Evolutionary conservation across 2,329 filamentous ascomycete genomes (phyloP).

Genomic region (Hypoxylon sp.): DNA sequence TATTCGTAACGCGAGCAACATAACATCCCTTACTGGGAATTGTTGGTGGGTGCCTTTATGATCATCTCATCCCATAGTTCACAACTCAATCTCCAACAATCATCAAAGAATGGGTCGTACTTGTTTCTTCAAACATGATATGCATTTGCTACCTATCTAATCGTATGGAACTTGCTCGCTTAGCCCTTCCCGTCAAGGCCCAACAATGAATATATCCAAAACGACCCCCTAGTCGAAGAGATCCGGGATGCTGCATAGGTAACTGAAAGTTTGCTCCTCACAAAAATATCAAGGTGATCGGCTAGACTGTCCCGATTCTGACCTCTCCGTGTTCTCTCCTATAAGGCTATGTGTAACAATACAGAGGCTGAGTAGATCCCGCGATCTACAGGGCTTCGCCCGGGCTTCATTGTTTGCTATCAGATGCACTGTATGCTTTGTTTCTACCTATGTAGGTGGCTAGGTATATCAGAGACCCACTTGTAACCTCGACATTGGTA

Average conservation of each 20-base stretch:
- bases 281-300: background rate
- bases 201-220: background rate
- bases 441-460: no score
- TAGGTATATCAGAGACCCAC: background rate
- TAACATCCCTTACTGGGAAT: background rate
- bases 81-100: background rate
- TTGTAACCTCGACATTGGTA: background rate
- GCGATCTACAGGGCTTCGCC: background rate
- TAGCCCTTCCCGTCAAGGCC: background rate
- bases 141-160: background rate
- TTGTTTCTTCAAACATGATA: background rate
- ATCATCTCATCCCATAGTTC: background rate
- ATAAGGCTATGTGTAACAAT: background rate
- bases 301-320: background rate
- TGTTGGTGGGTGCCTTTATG: background rate
- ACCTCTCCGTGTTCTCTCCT: background rate
- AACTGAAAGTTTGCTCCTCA: background rate
- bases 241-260: background rate
- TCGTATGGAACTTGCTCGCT: background rate
- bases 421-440: background rate
- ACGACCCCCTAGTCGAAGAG: background rate
- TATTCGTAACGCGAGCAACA: background rate
- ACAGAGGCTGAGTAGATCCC: background rate
- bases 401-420: background rate
- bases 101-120: background rate